phyloP scores from a whole-genome alignment of 2,329 filamentous ascomycete species.

The Gremmenia infestans region DNA sequence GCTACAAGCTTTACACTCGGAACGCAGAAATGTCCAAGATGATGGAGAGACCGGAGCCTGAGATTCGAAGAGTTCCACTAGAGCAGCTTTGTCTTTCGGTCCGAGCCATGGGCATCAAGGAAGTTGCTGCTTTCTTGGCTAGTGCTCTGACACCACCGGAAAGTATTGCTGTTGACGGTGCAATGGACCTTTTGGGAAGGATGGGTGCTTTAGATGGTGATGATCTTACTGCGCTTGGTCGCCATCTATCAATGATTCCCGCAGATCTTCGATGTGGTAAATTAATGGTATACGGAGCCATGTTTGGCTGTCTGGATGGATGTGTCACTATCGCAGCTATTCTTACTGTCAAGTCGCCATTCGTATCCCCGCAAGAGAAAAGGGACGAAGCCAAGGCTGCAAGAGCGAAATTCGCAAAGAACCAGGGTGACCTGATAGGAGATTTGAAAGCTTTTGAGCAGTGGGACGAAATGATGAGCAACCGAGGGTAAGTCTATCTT shows the following conservation, averaged over 20 bases:
- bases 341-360: constrained; percentile 83
- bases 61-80: constrained; percentile 86
- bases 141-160: constrained; percentile 88
- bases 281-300: constrained; percentile 89
- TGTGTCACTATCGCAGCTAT: constrained; percentile 87
- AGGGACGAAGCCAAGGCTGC: constrained; percentile 77
- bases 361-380: constrained; percentile 76
- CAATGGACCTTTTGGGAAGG: constrained; percentile 69
- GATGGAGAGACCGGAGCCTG: constrained; percentile 83
- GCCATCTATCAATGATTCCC: constrained; percentile 91
- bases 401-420: constrained; percentile 65
- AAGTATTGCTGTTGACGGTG: constrained; percentile 77
- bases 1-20: constrained; percentile 92
- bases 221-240: constrained; percentile 83
- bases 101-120: constrained; percentile 84
- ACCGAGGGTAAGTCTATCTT: constrained; percentile 37
- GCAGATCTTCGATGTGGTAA: constrained; percentile 91
- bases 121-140: constrained; percentile 76
- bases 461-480: constrained; percentile 65
- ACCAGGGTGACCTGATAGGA: constrained; percentile 83
- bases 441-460: constrained; percentile 79
- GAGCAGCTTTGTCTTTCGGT: constrained; percentile 94
- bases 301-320: constrained; percentile 87
- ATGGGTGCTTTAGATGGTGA: constrained; percentile 88
- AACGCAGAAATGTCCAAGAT: constrained; percentile 77